These are phyloP conservation scores for Kluyveromyces aestuarii DNA, from an alignment of 805 yeast species.

Conservation along the genomic window DNA sequence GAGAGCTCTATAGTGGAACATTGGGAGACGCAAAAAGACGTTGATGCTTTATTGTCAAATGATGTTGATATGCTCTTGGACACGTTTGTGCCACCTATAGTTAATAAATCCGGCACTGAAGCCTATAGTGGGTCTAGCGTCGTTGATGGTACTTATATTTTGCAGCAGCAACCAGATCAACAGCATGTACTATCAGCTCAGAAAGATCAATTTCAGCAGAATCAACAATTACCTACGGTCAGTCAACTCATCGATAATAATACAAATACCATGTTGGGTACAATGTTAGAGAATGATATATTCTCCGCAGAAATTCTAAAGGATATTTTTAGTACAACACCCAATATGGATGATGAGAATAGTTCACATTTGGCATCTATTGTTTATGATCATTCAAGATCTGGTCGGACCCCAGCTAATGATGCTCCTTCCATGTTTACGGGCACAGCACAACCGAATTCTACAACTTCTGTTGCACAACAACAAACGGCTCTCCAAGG, in stretches of 20 bases:
- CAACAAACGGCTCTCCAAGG: background rate
- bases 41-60: background rate
- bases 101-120: background rate
- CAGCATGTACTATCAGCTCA: background rate
- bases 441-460: background rate
- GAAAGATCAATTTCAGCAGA: background rate
- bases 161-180: background rate
- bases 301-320: background rate
- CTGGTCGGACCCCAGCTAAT: background rate
- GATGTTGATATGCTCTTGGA: background rate
- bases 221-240: background rate
- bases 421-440: background rate
- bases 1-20: slow-evolving; percentile 49
- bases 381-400: background rate
- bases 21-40: slow-evolving; percentile 23
- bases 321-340: slow-evolving; percentile 2
- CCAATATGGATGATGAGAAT: slow-evolving; percentile 3
- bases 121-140: too few species aligned
- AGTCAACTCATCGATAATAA: slow-evolving; percentile 2
- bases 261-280: background rate
- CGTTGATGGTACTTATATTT: background rate
- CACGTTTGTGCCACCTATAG: background rate
- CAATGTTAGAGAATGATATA: background rate
- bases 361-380: background rate
- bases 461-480: background rate